A percentile compares a stretch with the other conserved stretches of the same genome.
These are phyloP conservation scores for Vinca minor DNA, from an alignment of 257 asterid genomes.

Conservation along the genomic window DNA sequence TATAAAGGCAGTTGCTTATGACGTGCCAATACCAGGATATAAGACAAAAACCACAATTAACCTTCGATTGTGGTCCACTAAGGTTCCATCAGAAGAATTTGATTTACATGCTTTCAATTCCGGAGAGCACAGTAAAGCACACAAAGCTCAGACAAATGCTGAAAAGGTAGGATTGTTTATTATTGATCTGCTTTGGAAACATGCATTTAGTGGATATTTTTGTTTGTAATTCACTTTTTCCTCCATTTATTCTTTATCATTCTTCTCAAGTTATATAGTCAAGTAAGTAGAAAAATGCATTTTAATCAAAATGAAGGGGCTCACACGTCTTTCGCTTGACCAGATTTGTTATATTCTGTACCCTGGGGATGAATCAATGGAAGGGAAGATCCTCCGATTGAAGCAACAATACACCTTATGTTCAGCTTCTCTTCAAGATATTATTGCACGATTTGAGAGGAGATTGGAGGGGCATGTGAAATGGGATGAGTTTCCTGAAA, in stretches of 20 bases:
- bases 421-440: constrained; percentile 89
- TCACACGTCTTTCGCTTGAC: constrained; percentile 17
- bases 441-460: constrained; percentile 65
- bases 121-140: constrained; percentile 70
- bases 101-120: constrained; percentile 59
- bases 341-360: constrained; percentile 76
- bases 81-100: constrained; percentile 56
- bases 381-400: constrained; percentile 65
- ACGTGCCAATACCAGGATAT: constrained; percentile 85
- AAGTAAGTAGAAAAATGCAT: neutral
- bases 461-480: constrained; percentile 49
- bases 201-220: neutral
- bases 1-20: constrained; percentile 61
- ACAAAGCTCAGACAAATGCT: constrained; percentile 61
- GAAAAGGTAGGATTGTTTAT: constrained; percentile 42
- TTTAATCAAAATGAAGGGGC: neutral
- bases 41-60: constrained; percentile 67
- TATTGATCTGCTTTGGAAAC: neutral
- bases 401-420: constrained; percentile 85
- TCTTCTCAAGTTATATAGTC: too few relatives aligned
- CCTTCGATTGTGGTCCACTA: constrained; percentile 78
- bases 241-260: neutral
- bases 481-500: constrained; percentile 80
- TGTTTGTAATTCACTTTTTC: too few relatives aligned
- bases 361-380: constrained; percentile 77